Percentiles rank a stretch among this genome's conserved stretches.
phyloP scores from a whole-genome alignment of 805 yeast genomes.

The Clavispora carvajalis region DNA sequence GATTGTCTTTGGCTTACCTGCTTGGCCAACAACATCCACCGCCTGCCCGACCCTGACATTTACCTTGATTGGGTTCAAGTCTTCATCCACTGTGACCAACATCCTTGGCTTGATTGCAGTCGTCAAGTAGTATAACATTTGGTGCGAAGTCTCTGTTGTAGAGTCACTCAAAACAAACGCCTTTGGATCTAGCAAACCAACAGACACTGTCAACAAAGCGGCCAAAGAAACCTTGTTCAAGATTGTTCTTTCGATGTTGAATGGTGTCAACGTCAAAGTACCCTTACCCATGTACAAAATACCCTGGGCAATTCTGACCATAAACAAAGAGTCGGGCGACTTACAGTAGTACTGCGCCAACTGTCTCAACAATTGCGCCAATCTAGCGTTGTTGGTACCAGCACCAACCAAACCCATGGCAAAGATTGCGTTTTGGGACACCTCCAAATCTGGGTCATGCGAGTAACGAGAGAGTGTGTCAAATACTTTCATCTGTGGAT shows the following conservation, averaged over 20 bases:
- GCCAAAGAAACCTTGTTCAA: constrained; percentile 88
- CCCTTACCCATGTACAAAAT: constrained; percentile 95
- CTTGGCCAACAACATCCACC: constrained; percentile 97
- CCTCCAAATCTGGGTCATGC: constrained; percentile 91
- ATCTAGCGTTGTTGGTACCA: constrained; percentile 97
- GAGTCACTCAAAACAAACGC: constrained; percentile 70
- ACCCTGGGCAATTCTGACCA: constrained; percentile 94
- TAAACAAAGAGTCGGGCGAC: constrained; percentile 84
- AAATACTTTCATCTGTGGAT: constrained; percentile 95
- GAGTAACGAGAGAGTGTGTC: constrained; percentile 95
- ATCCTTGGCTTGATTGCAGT: constrained; percentile 90
- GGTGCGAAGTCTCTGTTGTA: constrained; percentile 50
- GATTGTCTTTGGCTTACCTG: constrained; percentile 97
- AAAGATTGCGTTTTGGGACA: constrained; percentile 90
- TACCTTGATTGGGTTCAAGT: constrained; percentile 85
- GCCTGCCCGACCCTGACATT: constrained; percentile 98
- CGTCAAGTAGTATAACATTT: constrained; percentile 76
- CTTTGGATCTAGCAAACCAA: constrained; percentile 81
- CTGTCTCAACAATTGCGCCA: constrained; percentile 93
- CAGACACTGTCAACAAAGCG: constrained; percentile 75
- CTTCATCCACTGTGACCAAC: constrained; percentile 88
- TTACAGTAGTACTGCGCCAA: constrained; percentile 89
- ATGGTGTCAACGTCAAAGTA: constrained; percentile 82
- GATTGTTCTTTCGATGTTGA: constrained; percentile 81
- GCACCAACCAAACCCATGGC: constrained; percentile 98